A percentile compares a stretch with the other conserved stretches of the same genome.
Conservation (phyloP, 78 protist genomes). For the Dictyostelium brefeldianum region DNA sequence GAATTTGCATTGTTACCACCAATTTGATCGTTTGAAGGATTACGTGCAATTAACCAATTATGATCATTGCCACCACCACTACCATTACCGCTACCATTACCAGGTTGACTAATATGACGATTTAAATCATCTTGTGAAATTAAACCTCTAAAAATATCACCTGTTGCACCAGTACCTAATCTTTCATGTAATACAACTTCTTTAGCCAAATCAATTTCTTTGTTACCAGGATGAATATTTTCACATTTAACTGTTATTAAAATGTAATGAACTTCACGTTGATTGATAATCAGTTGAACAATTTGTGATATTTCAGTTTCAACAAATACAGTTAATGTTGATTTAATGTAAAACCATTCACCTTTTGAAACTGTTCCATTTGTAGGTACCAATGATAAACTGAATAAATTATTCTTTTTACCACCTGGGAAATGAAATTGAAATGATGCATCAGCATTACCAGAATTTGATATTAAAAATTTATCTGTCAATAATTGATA, state of each 20-base stretch:
- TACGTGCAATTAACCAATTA: neutral
- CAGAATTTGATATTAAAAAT: slow-evolving; percentile 50
- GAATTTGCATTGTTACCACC: neutral
- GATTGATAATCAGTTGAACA: slow-evolving; percentile 55
- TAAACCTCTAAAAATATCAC: slow-evolving; percentile 61
- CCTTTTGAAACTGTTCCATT: slow-evolving; percentile 43
- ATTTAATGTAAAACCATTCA: slow-evolving; percentile 67
- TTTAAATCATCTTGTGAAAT: slow-evolving; percentile 37
- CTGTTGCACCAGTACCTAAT: slow-evolving; percentile 66
- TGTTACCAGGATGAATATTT: slow-evolving; percentile 65
- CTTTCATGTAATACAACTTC: slow-evolving; percentile 28
- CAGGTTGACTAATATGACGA: slow-evolving; percentile 6
- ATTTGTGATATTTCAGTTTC: slow-evolving; percentile 49
- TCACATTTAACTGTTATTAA: slow-evolving; percentile 37
- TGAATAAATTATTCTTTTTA: neutral
- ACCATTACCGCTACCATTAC: neutral
- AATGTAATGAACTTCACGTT: slow-evolving; percentile 41
- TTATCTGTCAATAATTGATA: slow-evolving; percentile 60
- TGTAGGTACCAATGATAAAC: slow-evolving; percentile 46
- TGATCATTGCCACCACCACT: neutral
- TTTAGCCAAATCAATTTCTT: slow-evolving; percentile 58
- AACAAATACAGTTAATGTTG: slow-evolving; percentile 60
- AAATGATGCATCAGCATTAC: slow-evolving; percentile 33
- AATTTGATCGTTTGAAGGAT: neutral
- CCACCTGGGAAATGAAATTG: slow-evolving; percentile 14